phyloP scores from a whole-genome alignment of 805 yeast genomes.

The Kurtzmaniella fragi region DNA sequence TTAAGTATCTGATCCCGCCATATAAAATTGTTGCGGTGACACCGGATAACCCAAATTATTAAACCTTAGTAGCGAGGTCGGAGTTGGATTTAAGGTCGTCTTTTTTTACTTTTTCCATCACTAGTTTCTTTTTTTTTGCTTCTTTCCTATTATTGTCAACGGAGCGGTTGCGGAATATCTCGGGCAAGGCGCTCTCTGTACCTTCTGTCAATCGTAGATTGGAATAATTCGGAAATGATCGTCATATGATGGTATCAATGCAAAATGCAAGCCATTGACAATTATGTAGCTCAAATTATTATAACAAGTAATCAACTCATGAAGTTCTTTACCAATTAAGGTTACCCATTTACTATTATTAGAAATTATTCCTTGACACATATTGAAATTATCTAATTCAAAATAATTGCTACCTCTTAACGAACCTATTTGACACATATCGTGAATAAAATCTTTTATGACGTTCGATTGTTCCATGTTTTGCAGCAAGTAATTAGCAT shows the following conservation, averaged over 20 bases:
- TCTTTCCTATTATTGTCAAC: background rate
- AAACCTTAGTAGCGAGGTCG: background rate
- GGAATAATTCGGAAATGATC: background rate
- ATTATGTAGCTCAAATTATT: conserved; percentile 2
- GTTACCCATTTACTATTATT: background rate
- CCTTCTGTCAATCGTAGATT: background rate
- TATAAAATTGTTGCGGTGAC: too few species aligned
- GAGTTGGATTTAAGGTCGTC: background rate
- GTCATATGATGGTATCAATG: background rate
- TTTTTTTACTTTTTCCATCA: background rate
- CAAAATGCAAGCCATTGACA: conserved; percentile 5
- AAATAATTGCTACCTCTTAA: conserved; percentile 4
- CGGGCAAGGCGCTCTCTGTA: background rate
- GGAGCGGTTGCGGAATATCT: background rate
- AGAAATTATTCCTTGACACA: conserved; percentile 1
- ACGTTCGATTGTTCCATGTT: background rate
- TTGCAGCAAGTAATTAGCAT: background rate
- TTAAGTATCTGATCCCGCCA: too few species aligned
- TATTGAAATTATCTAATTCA: conserved; percentile 1
- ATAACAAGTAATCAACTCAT: conserved; percentile 1
- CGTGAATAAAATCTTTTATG: background rate
- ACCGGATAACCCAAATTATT: background rate
- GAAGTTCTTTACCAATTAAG: background rate
- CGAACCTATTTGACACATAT: background rate
- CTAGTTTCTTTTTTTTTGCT: background rate